Evolutionary conservation across 306 rosid genomes (phyloP).

Genomic region (cucumber (Cucumis sativus)): DNA sequence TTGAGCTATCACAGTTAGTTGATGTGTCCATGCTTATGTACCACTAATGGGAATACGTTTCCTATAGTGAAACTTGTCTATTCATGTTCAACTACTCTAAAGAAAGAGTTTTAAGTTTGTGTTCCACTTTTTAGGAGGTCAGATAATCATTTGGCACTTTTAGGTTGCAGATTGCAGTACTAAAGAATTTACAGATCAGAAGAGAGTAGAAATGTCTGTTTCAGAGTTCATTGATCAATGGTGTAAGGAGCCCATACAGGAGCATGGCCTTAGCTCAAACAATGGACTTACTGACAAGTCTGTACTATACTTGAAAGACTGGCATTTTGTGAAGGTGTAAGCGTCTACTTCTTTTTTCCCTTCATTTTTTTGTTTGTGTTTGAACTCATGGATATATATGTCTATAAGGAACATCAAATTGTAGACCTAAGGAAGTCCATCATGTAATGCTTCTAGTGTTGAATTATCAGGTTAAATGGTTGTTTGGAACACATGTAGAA

Average conservation of each 20-base stretch:
- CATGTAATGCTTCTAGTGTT: neutral
- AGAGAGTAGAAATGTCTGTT: slow-evolving; percentile 61
- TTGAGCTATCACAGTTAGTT: neutral
- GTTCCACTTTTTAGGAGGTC: neutral
- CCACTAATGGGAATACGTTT: neutral
- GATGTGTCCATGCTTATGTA: neutral
- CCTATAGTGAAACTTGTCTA: neutral
- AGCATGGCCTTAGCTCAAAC: slow-evolving; percentile 11
- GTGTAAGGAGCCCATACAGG: slow-evolving; percentile 23
- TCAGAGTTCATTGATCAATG: slow-evolving; percentile 49
- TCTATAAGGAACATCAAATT: neutral
- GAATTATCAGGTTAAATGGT: neutral
- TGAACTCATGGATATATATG: neutral
- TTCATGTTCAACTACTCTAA: neutral
- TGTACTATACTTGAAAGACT: slow-evolving; percentile 79
- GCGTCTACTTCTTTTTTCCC: neutral
- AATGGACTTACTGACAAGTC: slow-evolving; percentile 13
- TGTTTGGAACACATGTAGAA: neutral
- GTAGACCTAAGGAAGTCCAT: neutral
- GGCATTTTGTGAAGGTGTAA: slow-evolving; percentile 91
- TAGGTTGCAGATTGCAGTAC: slow-evolving; percentile 83
- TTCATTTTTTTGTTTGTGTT: neutral
- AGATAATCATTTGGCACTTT: neutral
- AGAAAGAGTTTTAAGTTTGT: neutral
- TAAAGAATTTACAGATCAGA: slow-evolving; percentile 81